A percentile compares a stretch with the other conserved stretches of the same genome.
phyloP scores from a whole-genome alignment of 495 filamentous ascomycete species.

The Bryoglossum gracile region DNA sequence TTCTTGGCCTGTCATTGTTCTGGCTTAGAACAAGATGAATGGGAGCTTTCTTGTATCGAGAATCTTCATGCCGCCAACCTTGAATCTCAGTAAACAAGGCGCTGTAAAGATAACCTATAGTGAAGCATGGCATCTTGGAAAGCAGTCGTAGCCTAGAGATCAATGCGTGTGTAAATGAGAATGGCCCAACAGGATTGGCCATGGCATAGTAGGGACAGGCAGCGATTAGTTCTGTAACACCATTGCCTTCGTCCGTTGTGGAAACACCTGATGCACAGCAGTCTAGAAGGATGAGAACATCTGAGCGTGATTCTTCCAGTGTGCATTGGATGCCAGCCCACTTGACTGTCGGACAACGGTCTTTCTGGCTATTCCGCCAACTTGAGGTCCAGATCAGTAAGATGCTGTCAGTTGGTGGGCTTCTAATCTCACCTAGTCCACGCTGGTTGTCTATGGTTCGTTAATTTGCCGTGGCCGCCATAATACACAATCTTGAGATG shows the following conservation, averaged over 20 bases:
- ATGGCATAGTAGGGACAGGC: constrained; percentile 16
- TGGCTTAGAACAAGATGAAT: constrained; percentile 1
- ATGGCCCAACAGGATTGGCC: not conserved
- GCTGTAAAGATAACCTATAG: not conserved
- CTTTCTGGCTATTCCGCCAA: not conserved
- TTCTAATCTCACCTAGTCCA: not conserved
- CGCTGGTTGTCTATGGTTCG: not conserved
- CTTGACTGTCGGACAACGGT: not conserved
- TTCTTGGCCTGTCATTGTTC: not conserved
- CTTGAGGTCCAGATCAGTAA: not conserved
- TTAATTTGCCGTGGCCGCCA: not conserved
- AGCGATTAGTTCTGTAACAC: constrained; percentile 24
- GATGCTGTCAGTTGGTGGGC: not conserved
- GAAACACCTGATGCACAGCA: constrained; percentile 4
- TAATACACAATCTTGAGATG: constrained; percentile 5
- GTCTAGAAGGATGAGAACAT: constrained; percentile 1
- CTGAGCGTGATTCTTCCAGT: constrained; percentile 2
- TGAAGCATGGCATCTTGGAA: constrained; percentile 1
- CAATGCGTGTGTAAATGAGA: constrained; percentile 1
- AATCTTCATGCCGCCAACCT: not conserved
- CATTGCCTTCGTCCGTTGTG: constrained; percentile 31
- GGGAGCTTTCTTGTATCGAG: not conserved
- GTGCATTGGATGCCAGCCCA: constrained; percentile 1
- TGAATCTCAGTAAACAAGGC: constrained; percentile 4
- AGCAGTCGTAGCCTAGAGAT: not conserved